Evolutionary conservation across 495 filamentous ascomycete genomes (phyloP).

Genomic region (Neurospora pannonica): DNA sequence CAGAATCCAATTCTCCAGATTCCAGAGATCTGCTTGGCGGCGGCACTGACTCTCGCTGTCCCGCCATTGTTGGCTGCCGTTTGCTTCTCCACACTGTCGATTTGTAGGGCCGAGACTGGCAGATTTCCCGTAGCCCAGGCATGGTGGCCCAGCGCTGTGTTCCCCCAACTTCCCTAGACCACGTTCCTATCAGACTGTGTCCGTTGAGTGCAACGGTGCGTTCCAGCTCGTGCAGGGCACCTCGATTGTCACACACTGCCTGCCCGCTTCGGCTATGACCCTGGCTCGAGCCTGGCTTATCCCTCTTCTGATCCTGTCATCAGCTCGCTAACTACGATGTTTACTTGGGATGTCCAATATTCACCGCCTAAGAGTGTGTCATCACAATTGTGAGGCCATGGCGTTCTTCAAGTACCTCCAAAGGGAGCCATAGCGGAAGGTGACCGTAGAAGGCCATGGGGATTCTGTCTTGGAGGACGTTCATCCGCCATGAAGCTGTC

Average conservation of each 20-base stretch:
- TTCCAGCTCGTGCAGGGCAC: not conserved
- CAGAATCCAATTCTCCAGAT: not conserved
- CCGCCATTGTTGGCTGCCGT: slow-evolving; percentile 1
- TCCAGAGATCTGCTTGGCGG: slow-evolving; percentile 1
- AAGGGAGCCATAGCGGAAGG: not conserved
- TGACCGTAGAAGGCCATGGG: not conserved
- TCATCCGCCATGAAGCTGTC: not conserved
- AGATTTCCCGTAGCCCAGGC: not conserved
- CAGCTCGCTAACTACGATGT: not conserved
- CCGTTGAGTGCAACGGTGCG: not conserved
- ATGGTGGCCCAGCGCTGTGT: not conserved
- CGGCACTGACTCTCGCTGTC: slow-evolving; percentile 1
- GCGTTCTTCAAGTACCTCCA: not conserved
- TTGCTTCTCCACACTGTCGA: not conserved
- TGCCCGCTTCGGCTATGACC: not conserved
- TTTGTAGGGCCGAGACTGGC: not conserved
- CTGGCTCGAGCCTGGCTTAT: not conserved
- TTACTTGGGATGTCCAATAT: not conserved
- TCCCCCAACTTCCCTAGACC: not conserved
- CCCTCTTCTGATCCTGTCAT: not conserved
- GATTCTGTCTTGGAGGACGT: too few species aligned
- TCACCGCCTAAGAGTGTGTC: not conserved
- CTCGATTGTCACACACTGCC: not conserved
- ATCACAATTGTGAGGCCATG: not conserved
- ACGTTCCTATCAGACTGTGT: not conserved